Conservation (phyloP, 768 basidiomycete genomes). For the Phanerodontia chrysosporium region DNA sequence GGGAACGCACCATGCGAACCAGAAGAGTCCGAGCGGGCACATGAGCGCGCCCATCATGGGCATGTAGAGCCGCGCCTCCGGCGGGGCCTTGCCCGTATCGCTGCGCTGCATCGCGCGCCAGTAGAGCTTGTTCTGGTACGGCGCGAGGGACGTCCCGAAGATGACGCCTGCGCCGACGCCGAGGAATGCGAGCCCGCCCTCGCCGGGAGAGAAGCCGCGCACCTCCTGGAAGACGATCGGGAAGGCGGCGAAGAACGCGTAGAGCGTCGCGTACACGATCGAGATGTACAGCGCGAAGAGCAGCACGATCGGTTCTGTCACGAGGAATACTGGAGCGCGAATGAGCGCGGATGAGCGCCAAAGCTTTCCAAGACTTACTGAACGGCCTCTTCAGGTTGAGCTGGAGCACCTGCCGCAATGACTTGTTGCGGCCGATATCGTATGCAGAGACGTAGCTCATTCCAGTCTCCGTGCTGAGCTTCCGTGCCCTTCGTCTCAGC, state of each 20-base stretch:
- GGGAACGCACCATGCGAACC: slow-evolving; percentile 55
- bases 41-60: slow-evolving; percentile 50
- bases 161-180: slow-evolving; percentile 58
- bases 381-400: slow-evolving; percentile 55
- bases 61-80: slow-evolving; percentile 64
- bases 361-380: slow-evolving; percentile 39
- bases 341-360: too few relatives aligned
- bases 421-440: slow-evolving; percentile 41
- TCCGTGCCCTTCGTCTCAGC: slow-evolving; percentile 46
- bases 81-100: slow-evolving; percentile 46
- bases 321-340: slow-evolving; percentile 48
- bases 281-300: slow-evolving; percentile 55
- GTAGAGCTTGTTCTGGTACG: slow-evolving; percentile 53
- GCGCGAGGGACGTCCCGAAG: slow-evolving; percentile 46
- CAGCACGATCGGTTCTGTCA: slow-evolving; percentile 62
- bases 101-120: slow-evolving; percentile 44
- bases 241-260: slow-evolving; percentile 61
- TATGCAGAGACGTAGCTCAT: slow-evolving; percentile 46
- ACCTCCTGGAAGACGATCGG: slow-evolving; percentile 56
- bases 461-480: slow-evolving; percentile 38
- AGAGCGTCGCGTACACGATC: slow-evolving; percentile 58
- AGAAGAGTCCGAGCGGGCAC: slow-evolving; percentile 57
- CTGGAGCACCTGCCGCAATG: slow-evolving; percentile 38
- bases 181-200: slow-evolving; percentile 59
- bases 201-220: slow-evolving; percentile 47